Evolutionary conservation across 305 asterid genomes (phyloP).

Genomic region (Striga hermonthica): DNA sequence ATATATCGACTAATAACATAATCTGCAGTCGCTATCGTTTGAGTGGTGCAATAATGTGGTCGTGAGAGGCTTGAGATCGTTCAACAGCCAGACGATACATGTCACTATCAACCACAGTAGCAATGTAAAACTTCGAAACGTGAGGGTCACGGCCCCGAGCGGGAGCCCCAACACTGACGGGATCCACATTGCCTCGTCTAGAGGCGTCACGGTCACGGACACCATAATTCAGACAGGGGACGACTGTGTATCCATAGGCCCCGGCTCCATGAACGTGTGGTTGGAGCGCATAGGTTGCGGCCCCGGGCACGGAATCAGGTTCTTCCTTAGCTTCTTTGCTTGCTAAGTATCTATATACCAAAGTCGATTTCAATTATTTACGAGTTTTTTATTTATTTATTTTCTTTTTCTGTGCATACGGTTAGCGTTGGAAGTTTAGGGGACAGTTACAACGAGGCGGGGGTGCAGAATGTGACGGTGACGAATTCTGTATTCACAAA

Average conservation of each 20-base stretch:
- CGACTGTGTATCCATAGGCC: constrained; percentile 74
- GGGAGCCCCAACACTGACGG: constrained; percentile 88
- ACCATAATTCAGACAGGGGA: constrained; percentile 62
- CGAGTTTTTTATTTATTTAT: no score
- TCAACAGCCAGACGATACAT: constrained; percentile 58
- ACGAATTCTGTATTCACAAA: constrained; percentile 52
- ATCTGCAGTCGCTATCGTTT: constrained; percentile 54
- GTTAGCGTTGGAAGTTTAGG: constrained; percentile 67
- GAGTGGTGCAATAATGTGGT: constrained; percentile 52
- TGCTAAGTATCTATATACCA: no score
- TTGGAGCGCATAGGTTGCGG: constrained; percentile 63
- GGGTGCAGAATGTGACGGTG: constrained; percentile 67
- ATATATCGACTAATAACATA: not conserved
- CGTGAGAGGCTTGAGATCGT: constrained; percentile 46
- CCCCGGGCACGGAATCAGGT: constrained; percentile 92
- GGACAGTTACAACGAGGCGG: constrained; percentile 43
- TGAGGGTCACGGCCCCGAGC: constrained; percentile 56
- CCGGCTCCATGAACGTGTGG: constrained; percentile 57
- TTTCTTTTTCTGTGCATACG: no score
- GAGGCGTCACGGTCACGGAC: constrained; percentile 41
- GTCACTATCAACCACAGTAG: constrained; percentile 43
- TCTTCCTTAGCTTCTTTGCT: not conserved
- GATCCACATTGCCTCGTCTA: constrained; percentile 48
- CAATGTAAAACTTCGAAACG: constrained; percentile 43
- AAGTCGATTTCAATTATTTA: no score